Evolutionary conservation across 2,329 filamentous ascomycete genomes (phyloP).

Genomic region (Pseudocercospora fuligena): DNA sequence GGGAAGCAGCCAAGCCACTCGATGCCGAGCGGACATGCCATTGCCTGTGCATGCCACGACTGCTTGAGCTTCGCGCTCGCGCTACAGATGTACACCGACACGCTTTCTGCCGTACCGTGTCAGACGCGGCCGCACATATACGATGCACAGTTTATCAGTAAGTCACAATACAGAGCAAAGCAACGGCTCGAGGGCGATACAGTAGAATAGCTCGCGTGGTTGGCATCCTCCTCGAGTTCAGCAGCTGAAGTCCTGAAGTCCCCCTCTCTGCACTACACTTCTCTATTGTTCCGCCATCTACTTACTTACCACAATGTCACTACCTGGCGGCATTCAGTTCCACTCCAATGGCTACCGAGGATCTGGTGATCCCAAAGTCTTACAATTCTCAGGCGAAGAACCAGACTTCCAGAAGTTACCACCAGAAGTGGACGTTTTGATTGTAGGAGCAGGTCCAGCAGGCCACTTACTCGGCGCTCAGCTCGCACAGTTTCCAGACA

Average conservation of each 20-base stretch:
- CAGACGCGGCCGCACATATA: background rate
- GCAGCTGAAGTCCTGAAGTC: background rate
- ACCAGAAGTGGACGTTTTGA: conserved; percentile 52
- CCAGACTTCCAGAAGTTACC: conserved; percentile 41
- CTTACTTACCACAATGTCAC: background rate
- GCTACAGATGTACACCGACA: background rate
- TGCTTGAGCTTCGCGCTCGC: background rate
- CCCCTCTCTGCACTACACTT: background rate
- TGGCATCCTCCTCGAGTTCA: background rate
- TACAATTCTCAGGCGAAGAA: conserved; percentile 35
- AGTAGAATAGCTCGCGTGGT: background rate
- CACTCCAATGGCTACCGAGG: conserved; percentile 43
- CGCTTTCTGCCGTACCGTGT: background rate
- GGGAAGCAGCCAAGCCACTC: background rate
- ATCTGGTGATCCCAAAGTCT: conserved; percentile 38
- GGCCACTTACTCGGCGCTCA: conserved; percentile 57
- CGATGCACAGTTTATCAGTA: background rate
- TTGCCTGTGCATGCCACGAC: no score
- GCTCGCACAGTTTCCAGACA: conserved; percentile 53
- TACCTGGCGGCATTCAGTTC: conserved; percentile 38
- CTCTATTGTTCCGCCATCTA: background rate
- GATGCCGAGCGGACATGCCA: background rate
- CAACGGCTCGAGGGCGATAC: background rate
- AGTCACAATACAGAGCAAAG: background rate
- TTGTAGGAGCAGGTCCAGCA: conserved; percentile 57